Evolutionary conservation across 2,329 filamentous ascomycete species (phyloP).

Genomic region (Biscogniauxia sp.): DNA sequence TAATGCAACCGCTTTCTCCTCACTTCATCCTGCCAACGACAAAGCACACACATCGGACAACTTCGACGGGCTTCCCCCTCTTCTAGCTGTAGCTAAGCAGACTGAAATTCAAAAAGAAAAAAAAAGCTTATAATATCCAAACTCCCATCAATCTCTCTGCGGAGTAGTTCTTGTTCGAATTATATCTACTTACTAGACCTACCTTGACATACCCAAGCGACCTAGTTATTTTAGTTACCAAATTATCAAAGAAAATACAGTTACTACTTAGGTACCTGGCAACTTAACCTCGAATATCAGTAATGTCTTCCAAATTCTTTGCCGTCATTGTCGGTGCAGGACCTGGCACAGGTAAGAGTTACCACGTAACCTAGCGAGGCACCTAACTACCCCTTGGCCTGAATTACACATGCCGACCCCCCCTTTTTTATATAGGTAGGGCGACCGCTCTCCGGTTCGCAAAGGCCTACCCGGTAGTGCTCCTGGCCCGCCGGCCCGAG

Average conservation of each 20-base stretch:
- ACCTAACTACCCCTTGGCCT: no score
- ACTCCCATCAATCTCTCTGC: no score
- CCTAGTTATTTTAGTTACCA: no score
- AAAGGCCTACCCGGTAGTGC: conserved; percentile 66
- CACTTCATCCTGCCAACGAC: not conserved
- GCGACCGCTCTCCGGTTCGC: conserved; percentile 49
- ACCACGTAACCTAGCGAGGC: conserved; percentile 11
- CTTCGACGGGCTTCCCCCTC: not conserved
- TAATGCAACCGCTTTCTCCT: conserved; percentile 8
- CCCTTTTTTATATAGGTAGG: conserved; percentile 30
- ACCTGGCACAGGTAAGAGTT: conserved; percentile 56
- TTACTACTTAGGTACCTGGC: no score
- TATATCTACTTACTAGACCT: no score
- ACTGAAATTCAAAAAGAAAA: not conserved
- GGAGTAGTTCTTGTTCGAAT: no score
- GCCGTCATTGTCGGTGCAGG: conserved; percentile 71
- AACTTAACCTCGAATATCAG: not conserved
- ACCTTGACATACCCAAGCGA: not conserved
- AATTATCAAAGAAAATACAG: no score
- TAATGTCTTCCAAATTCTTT: conserved; percentile 50
- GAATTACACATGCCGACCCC: no score
- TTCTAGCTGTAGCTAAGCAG: not conserved
- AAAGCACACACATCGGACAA: not conserved
- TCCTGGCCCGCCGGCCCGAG: conserved; percentile 65
- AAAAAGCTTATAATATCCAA: not conserved